Conservation (phyloP, 768 basidiomycete genomes). For the Russula griseocarnosa region DNA sequence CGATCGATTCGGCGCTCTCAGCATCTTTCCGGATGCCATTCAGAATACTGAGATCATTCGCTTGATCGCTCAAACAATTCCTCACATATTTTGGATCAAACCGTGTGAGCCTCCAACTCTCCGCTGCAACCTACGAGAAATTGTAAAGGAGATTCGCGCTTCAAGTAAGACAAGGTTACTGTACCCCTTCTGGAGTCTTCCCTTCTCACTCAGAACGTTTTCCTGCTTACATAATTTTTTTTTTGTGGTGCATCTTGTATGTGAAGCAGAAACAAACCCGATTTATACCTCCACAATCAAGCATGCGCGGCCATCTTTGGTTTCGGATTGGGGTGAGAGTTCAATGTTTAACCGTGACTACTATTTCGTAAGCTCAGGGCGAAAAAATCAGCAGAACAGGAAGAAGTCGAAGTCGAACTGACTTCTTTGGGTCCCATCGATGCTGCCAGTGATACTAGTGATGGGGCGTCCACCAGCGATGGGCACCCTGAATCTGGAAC, state of each 20-base stretch:
- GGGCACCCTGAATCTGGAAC: neutral
- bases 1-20: neutral
- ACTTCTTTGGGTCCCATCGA: neutral
- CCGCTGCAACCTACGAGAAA: neutral
- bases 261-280: too few species aligned
- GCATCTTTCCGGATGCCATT: neutral
- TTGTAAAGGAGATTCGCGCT: neutral
- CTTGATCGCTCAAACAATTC: neutral
- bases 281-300: neutral
- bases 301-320: too few species aligned
- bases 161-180: neutral
- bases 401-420: neutral
- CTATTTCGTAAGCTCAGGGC: neutral
- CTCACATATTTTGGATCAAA: neutral
- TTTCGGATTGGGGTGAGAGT: neutral
- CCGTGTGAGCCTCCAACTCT: neutral
- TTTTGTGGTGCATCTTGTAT: too few species aligned
- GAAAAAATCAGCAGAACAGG: neutral
- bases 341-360: neutral
- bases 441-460: too few species aligned
- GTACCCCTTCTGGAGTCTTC: too few species aligned
- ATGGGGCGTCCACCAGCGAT: neutral
- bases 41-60: neutral
- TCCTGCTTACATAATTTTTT: too few species aligned
- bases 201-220: too few species aligned